Base-by-base conservation (phyloP, 495 filamentous ascomycete species). In the Aspergillus conjunctus region DNA sequence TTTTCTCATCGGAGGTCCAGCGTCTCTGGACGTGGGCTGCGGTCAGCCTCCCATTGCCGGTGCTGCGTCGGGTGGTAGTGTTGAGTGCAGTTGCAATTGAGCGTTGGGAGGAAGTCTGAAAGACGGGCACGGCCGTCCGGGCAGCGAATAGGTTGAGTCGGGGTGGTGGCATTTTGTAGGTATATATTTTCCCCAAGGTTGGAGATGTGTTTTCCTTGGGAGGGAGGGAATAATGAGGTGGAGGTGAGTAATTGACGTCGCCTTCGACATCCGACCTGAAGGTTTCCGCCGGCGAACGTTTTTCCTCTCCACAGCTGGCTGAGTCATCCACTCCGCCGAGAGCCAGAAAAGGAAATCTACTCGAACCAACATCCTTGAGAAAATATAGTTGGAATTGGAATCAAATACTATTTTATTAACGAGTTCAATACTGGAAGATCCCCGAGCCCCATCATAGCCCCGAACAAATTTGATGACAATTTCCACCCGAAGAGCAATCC, bases 1-100 rank as follows among this genome's bases (percentile, higher is more conserved):
- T 73, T 67, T 81, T 81, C 48, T 79, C 71, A 54, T 77, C 76
- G 11, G 77, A 80, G 51, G 71, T 78, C 70, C 70, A 73, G 68
- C 76, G 62, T 53, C 67, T 61, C 48, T 76, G 71, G 12, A 66
- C 20, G 8, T 52, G 59, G 11, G 56, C 51, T 22, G 67, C 66
- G 49, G 51, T 45, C 7, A 39, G 33, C 6, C 15, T 41, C 7
- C 53, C 46, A 58, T 70, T 64, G 34, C 55, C 64, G 56, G 65
- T 66, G 58, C 66, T 63, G 64, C 63, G 68, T 58, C 26, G 61
- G 61, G 51, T 54, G 50, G 46, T 34, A 43, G 46, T 34, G 46
- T 54, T 62, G 46, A 67, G 54, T 46, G 55, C 43, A 12, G 62
- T 64, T 54, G 68, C 65, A 57, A 71, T 61, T 31, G 53, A 69